Percentiles rank a stretch among this genome's conserved stretches.
Evolutionary conservation across 106 monocot species (phyloP).

Genomic region (Hemerocallis citrina): DNA sequence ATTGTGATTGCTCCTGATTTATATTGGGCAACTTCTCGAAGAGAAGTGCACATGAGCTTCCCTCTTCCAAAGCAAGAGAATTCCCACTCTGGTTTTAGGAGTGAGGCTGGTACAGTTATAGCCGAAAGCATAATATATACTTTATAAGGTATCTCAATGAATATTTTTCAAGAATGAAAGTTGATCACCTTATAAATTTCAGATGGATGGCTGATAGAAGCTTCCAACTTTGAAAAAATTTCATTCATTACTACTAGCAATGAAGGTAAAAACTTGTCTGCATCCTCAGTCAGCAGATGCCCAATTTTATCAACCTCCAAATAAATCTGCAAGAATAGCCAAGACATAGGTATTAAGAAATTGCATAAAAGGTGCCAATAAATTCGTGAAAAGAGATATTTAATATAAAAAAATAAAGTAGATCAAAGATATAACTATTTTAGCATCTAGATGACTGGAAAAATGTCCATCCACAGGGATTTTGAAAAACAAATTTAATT

Average conservation of each 20-base stretch:
- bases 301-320: slow-evolving; percentile 54
- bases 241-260: slow-evolving; percentile 38
- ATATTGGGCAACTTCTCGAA: slow-evolving; percentile 60
- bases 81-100: slow-evolving; percentile 27
- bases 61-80: slow-evolving; percentile 20
- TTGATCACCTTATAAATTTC: slow-evolving; percentile 56
- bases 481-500: neutral
- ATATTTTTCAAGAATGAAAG: neutral
- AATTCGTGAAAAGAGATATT: neutral
- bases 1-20: slow-evolving; percentile 42
- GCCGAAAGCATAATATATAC: neutral
- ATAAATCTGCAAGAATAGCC: slow-evolving; percentile 53
- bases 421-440: neutral
- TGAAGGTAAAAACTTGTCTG: slow-evolving; percentile 42
- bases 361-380: neutral
- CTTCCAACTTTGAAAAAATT: slow-evolving; percentile 63
- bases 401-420: neutral
- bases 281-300: slow-evolving; percentile 30
- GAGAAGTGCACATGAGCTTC: slow-evolving; percentile 38
- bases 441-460: neutral
- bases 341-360: neutral
- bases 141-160: neutral
- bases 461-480: neutral
- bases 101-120: slow-evolving; percentile 1
- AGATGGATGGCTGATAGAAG: slow-evolving; percentile 38